phyloP scores from a whole-genome alignment of 106 monocot species.

The Dendrobium chrysotoxum region DNA sequence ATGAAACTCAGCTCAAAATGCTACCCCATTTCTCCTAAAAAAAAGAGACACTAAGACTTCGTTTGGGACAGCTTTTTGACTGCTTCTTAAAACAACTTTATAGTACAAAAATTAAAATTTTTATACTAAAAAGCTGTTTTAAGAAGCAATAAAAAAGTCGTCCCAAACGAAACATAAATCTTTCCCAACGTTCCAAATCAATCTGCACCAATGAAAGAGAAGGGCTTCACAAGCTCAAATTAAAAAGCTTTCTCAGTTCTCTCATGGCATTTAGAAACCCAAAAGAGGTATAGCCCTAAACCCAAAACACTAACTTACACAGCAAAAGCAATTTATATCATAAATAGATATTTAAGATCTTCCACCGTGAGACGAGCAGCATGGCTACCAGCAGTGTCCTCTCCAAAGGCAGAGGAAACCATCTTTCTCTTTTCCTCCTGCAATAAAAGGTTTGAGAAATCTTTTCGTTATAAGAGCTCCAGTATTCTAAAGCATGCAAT shows the following conservation, averaged over 20 bases:
- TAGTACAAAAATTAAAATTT: no score
- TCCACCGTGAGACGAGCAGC: slow-evolving; percentile 62
- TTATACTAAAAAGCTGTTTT: no score
- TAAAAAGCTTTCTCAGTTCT: neutral
- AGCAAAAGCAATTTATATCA: slow-evolving; percentile 11
- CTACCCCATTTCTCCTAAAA: neutral
- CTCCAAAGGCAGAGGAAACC: slow-evolving; percentile 86
- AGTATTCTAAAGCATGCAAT: no score
- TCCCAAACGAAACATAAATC: no score
- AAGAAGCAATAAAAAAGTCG: no score
- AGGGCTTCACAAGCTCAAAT: no score
- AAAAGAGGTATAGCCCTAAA: neutral
- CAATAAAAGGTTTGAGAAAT: slow-evolving; percentile 4
- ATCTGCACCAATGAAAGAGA: no score
- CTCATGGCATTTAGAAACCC: neutral
- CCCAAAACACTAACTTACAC: no score
- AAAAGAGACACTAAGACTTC: neutral
- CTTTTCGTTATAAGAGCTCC: no score
- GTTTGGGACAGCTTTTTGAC: no score
- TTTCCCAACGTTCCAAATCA: no score
- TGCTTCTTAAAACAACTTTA: no score
- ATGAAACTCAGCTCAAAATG: neutral
- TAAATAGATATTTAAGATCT: slow-evolving; percentile 69
- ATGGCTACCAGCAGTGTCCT: slow-evolving; percentile 29
- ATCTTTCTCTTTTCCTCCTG: slow-evolving; percentile 86